A percentile compares a stretch with the other conserved stretches of the same genome.
Conservation (phyloP, 108 stramenopile species). For the Cyclotella atomus region DNA sequence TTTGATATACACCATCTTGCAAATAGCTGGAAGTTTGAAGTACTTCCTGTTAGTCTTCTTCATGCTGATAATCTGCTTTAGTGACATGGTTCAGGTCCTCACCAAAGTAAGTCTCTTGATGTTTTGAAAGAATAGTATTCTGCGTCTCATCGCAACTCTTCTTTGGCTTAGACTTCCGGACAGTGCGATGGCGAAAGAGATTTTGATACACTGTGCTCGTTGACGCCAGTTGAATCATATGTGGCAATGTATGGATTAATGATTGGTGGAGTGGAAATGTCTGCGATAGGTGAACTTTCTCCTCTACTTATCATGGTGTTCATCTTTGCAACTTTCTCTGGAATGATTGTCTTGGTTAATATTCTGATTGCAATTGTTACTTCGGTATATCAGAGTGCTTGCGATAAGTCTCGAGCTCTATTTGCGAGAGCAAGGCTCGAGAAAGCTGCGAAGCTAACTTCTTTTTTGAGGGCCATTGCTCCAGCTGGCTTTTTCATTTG, state of each 20-base stretch:
- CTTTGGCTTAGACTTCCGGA: background rate
- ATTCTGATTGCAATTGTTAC: constrained; percentile 40
- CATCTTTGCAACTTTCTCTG: constrained; percentile 22
- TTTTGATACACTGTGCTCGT: constrained; percentile 18
- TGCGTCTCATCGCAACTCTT: background rate
- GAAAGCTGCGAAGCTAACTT: constrained; percentile 1
- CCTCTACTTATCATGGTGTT: constrained; percentile 14
- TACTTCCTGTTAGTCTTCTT: constrained; percentile 23
- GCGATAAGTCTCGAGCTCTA: background rate
- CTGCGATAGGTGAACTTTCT: background rate
- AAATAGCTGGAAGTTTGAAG: constrained; percentile 8
- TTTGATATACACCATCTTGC: constrained; percentile 26
- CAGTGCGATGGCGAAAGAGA: constrained; percentile 2
- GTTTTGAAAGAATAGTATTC: too few relatives aligned
- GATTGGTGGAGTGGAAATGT: constrained; percentile 25
- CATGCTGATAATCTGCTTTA: constrained; percentile 16
- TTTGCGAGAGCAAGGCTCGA: constrained; percentile 23
- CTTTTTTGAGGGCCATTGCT: background rate
- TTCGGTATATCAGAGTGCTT: constrained; percentile 6
- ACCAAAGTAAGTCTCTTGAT: too few relatives aligned
- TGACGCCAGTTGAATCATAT: constrained; percentile 18
- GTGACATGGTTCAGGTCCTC: constrained; percentile 29
- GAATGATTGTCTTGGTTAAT: constrained; percentile 26
- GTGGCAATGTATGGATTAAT: constrained; percentile 29
- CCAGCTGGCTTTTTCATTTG: background rate